A percentile compares a stretch with the other conserved stretches of the same genome.
phyloP scores from a whole-genome alignment of 2,329 filamentous ascomycete genomes.

The Ophiobolus disseminans region DNA sequence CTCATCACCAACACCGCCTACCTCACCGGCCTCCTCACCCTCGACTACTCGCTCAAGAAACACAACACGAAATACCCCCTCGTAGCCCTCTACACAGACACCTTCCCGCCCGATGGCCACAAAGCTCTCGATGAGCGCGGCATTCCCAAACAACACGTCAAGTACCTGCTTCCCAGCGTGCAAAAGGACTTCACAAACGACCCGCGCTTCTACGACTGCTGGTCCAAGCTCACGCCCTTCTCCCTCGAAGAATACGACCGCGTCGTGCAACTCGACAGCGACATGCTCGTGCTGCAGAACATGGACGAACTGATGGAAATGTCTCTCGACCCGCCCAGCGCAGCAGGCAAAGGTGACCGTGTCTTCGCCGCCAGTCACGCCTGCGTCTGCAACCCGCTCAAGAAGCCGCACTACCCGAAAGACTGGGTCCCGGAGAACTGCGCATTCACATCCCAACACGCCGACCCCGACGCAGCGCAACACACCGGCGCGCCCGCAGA shows the following conservation, averaged over 20 bases:
- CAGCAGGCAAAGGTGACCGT: slow-evolving; percentile 62
- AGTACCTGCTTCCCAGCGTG: slow-evolving; percentile 72
- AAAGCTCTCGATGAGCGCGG: slow-evolving; percentile 71
- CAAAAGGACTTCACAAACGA: slow-evolving; percentile 75
- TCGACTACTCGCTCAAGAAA: slow-evolving; percentile 76
- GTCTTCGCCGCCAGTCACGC: slow-evolving; percentile 87
- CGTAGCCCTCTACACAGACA: slow-evolving; percentile 81
- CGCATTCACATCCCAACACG: slow-evolving; percentile 66
- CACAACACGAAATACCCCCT: slow-evolving; percentile 75
- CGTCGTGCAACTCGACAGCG: slow-evolving; percentile 83
- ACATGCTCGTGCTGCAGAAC: slow-evolving; percentile 83
- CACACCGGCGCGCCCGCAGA: slow-evolving; percentile 57
- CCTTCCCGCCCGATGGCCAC: slow-evolving; percentile 72
- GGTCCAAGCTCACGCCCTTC: slow-evolving; percentile 85
- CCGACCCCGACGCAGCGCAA: slow-evolving; percentile 59
- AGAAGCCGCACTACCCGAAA: slow-evolving; percentile 77
- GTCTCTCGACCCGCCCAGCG: slow-evolving; percentile 66
- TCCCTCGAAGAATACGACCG: slow-evolving; percentile 77
- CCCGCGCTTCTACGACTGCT: slow-evolving; percentile 87
- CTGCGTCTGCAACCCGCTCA: slow-evolving; percentile 83
- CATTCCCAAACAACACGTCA: slow-evolving; percentile 73
- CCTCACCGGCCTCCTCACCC: slow-evolving; percentile 80
- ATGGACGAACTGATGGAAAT: slow-evolving; percentile 96
- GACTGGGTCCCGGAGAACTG: slow-evolving; percentile 71
- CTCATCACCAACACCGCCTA: slow-evolving; percentile 86